A percentile compares a stretch with the other conserved stretches of the same genome.
phyloP scores from a whole-genome alignment of 75 land plant genomes.

The Cupressus sempervirens region DNA sequence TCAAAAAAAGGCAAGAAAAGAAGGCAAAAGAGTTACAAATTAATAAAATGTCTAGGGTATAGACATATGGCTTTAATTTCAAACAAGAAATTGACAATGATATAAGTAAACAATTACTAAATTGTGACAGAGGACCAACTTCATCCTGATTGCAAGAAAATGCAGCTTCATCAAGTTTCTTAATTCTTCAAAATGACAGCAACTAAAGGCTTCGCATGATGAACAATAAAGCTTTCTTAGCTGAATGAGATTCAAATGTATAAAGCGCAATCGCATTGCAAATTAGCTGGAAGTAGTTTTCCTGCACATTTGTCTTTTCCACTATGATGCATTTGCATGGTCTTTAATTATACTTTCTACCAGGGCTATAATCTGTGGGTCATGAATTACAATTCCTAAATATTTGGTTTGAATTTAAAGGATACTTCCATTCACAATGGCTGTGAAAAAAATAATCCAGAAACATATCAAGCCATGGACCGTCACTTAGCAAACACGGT shows the following conservation, averaged over 20 bases:
- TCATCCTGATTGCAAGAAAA: background rate
- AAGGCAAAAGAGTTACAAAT: background rate
- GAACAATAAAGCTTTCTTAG: background rate
- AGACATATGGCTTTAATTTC: background rate
- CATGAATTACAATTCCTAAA: background rate
- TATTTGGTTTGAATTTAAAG: background rate
- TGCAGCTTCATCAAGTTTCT: background rate
- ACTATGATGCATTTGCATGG: background rate
- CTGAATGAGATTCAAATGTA: background rate
- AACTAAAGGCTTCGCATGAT: background rate
- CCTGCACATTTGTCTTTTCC: background rate
- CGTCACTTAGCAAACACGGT: too few relatives aligned
- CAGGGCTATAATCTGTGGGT: background rate
- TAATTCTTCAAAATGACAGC: background rate
- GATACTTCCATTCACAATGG: background rate
- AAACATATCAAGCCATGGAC: background rate
- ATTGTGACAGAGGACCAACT: background rate
- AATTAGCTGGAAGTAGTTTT: background rate
- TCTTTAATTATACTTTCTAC: background rate
- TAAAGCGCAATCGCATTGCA: background rate
- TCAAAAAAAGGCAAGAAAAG: slow-evolving; percentile 6
- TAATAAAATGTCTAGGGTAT: background rate
- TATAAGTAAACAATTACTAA: background rate
- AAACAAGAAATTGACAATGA: background rate
- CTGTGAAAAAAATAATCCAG: slow-evolving; percentile 5